A percentile compares a stretch with the other conserved stretches of the same genome.
Conservation (phyloP, 1,139 yeast genomes). For the Taiozyma onychis region DNA sequence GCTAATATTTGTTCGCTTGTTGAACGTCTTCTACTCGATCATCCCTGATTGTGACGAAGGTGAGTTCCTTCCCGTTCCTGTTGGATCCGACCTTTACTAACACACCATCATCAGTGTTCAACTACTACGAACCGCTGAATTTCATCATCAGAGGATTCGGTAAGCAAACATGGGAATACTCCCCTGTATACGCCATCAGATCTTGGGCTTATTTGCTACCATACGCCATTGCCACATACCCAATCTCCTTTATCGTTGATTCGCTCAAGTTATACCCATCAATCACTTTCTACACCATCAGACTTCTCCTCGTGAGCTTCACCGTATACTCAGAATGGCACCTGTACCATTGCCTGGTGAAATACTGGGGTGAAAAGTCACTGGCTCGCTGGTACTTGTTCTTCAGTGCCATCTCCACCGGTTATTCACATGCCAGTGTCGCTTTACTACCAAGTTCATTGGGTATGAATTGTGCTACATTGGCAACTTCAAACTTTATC, state of each 20-base stretch:
- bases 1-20: constrained; percentile 10
- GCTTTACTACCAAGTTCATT: constrained; percentile 82
- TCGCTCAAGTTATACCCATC: constrained; percentile 9
- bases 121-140: constrained; percentile 93
- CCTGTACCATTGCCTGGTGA: constrained; percentile 40
- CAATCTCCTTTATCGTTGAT: constrained; percentile 27
- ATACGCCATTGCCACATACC: constrained; percentile 36
- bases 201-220: constrained; percentile 76
- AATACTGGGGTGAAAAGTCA: constrained; percentile 16
- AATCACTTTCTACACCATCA: constrained; percentile 42
- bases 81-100: neutral
- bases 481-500: constrained; percentile 42
- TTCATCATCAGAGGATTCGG: constrained; percentile 76
- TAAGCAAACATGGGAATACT: constrained; percentile 94
- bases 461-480: constrained; percentile 63
- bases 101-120: constrained; percentile 35
- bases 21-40: constrained; percentile 51
- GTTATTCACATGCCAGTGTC: constrained; percentile 82
- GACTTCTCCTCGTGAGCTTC: constrained; percentile 48
- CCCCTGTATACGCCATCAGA: constrained; percentile 84
- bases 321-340: constrained; percentile 51
- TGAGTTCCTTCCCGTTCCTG: neutral
- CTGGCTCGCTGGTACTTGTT: constrained; percentile 54
- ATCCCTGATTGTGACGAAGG: constrained; percentile 79
- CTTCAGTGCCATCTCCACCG: constrained; percentile 45